Evolutionary conservation across 176 grass and related monocot genomes (phyloP).

Genomic region (Hsuehochloa calcarea): DNA sequence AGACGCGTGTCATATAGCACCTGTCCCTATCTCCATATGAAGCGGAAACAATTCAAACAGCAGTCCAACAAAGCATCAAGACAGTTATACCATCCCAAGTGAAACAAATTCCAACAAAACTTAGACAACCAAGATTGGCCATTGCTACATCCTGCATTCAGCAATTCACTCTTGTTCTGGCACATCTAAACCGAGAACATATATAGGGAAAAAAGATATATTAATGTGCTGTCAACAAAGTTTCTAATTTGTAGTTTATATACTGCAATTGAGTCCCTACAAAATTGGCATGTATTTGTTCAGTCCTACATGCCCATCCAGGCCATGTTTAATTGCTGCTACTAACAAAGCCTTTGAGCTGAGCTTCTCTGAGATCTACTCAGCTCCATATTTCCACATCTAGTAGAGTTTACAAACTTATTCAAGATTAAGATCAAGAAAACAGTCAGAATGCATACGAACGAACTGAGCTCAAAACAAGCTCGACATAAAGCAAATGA

Average conservation of each 20-base stretch:
- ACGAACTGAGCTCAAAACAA: neutral
- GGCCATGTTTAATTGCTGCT: neutral
- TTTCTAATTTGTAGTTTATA: neutral
- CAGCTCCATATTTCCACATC: neutral
- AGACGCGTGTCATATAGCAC: neutral
- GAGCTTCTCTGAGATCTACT: neutral
- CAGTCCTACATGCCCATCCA: neutral
- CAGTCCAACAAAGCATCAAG: neutral
- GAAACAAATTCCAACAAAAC: neutral
- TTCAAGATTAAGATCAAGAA: neutral
- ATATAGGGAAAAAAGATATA: neutral
- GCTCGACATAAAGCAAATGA: neutral
- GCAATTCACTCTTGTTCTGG: neutral
- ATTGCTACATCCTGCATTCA: neutral
- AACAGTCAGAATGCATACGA: neutral
- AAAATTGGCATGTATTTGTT: neutral
- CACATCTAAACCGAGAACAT: neutral
- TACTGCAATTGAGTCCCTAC: neutral
- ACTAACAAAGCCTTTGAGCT: neutral
- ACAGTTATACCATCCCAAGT: neutral
- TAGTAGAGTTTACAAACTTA: neutral
- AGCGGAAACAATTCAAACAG: slow-evolving; percentile 15
- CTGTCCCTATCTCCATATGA: neutral
- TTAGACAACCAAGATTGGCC: neutral
- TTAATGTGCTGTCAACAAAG: neutral